These are phyloP conservation scores for Penicillium sp. DNA, from an alignment of 2,329 filamentous ascomycete genomes.

Conservation along the genomic window DNA sequence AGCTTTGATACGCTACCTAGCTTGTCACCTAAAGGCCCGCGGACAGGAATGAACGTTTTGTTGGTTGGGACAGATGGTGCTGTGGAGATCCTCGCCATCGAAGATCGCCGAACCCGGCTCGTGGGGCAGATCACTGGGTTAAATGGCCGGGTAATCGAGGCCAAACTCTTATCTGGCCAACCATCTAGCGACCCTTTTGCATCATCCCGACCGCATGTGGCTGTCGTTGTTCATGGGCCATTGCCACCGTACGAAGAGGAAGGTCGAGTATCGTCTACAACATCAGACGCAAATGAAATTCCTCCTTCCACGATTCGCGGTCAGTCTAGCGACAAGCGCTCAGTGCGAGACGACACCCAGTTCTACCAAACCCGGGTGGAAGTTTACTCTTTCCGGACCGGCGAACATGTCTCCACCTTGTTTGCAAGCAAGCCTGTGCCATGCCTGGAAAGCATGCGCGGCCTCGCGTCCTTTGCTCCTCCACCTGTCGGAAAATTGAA, in stretches of 20 bases:
- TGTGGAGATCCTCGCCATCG: slow-evolving; percentile 70
- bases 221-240: slow-evolving; percentile 76
- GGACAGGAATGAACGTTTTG: slow-evolving; percentile 59
- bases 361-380: slow-evolving; percentile 83
- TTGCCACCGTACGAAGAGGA: slow-evolving; percentile 52
- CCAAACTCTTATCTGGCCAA: slow-evolving; percentile 76
- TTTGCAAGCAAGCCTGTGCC: slow-evolving; percentile 66
- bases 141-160: slow-evolving; percentile 73
- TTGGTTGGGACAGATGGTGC: slow-evolving; percentile 78
- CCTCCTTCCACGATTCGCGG: slow-evolving; percentile 26
- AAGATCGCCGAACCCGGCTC: slow-evolving; percentile 67
- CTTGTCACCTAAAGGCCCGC: slow-evolving; percentile 43
- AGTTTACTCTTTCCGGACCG: slow-evolving; percentile 79
- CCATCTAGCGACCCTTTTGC: slow-evolving; percentile 52
- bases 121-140: slow-evolving; percentile 72
- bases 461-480: slow-evolving; percentile 64
- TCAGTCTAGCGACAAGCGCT: slow-evolving; percentile 20
- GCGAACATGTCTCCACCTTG: slow-evolving; percentile 67
- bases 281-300: slow-evolving; percentile 37
- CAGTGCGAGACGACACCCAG: slow-evolving; percentile 27
- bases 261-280: slow-evolving; percentile 30
- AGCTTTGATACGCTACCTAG: slow-evolving; percentile 69
- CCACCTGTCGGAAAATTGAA: slow-evolving; percentile 69
- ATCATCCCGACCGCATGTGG: slow-evolving; percentile 68
- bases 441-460: slow-evolving; percentile 57